These are phyloP conservation scores for Colletotrichum coccodes DNA, from an alignment of 2,329 filamentous ascomycete genomes.

Conservation along the genomic window DNA sequence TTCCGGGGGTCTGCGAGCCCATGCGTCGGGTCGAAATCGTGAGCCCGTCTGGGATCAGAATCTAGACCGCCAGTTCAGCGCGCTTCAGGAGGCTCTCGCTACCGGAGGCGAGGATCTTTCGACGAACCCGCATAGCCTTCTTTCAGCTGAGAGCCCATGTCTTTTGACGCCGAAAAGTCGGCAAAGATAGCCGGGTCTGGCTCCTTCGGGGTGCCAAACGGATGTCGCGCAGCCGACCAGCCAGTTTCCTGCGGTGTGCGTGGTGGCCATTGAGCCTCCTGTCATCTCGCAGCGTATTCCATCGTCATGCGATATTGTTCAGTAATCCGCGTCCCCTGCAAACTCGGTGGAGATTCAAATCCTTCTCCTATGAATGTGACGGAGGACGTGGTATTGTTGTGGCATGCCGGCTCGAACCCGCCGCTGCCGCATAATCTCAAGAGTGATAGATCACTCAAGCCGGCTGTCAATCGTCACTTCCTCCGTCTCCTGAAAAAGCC, in stretches of 20 bases:
- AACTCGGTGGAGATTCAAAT: not conserved
- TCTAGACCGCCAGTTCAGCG: not conserved
- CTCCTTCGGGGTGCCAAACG: not conserved
- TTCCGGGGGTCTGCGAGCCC: slow-evolving; percentile 6
- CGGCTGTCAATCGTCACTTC: not conserved
- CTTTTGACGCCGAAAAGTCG: not conserved
- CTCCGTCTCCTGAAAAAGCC: not conserved
- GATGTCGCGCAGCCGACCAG: not conserved
- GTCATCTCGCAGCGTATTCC: not conserved
- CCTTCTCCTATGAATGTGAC: not conserved
- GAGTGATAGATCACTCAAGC: not conserved
- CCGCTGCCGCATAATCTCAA: not conserved
- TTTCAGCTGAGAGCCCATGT: not conserved
- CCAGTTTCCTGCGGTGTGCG: not conserved
- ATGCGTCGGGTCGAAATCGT: not conserved
- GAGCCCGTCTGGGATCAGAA: not conserved
- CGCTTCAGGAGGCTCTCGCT: not conserved
- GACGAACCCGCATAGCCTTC: not conserved
- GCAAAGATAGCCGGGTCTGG: not conserved
- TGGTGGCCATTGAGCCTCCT: not conserved
- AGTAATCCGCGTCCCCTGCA: slow-evolving; percentile 14
- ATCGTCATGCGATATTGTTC: slow-evolving; percentile 4
- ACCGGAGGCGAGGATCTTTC: not conserved
- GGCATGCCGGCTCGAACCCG: not conserved
- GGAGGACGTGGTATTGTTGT: not conserved